phyloP scores from a whole-genome alignment of 139 green algal genomes.

The Ulvella scutata region DNA sequence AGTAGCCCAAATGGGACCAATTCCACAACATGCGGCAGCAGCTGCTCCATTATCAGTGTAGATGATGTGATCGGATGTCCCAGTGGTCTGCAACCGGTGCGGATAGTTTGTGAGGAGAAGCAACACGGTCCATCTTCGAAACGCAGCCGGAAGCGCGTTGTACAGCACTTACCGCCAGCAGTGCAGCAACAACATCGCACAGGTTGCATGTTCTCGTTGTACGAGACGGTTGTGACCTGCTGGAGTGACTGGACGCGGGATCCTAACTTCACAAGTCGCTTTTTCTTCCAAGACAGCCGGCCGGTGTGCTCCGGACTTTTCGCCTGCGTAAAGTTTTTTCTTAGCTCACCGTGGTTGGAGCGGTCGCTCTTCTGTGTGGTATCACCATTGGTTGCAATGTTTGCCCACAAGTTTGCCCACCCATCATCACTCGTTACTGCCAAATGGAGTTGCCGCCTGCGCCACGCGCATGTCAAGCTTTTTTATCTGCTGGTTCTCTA shows the following conservation, averaged over 20 bases:
- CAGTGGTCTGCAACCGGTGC: background rate
- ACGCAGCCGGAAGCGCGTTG: background rate
- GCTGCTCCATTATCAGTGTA: background rate
- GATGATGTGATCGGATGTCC: slow-evolving; percentile 2
- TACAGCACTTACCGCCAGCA: background rate
- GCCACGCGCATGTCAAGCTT: too few relatives aligned
- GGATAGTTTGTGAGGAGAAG: background rate
- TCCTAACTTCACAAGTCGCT: background rate
- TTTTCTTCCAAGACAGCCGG: background rate
- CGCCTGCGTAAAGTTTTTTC: too few relatives aligned
- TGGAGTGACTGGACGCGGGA: background rate
- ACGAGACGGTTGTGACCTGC: background rate
- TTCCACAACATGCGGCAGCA: background rate
- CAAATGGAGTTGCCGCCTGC: too few relatives aligned
- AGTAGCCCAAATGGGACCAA: too few relatives aligned
- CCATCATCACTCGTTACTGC: too few relatives aligned
- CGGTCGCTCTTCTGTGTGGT: too few relatives aligned
- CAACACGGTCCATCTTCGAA: too few relatives aligned
- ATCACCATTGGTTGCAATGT: too few relatives aligned
- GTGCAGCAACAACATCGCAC: background rate
- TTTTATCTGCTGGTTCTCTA: too few relatives aligned
- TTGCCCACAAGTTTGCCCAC: too few relatives aligned
- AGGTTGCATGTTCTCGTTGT: background rate
- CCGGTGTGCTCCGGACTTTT: too few relatives aligned
- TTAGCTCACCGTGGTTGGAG: too few relatives aligned